Base-by-base conservation (phyloP, 2,329 filamentous ascomycete genomes). In the Trichoderma sp. region DNA sequence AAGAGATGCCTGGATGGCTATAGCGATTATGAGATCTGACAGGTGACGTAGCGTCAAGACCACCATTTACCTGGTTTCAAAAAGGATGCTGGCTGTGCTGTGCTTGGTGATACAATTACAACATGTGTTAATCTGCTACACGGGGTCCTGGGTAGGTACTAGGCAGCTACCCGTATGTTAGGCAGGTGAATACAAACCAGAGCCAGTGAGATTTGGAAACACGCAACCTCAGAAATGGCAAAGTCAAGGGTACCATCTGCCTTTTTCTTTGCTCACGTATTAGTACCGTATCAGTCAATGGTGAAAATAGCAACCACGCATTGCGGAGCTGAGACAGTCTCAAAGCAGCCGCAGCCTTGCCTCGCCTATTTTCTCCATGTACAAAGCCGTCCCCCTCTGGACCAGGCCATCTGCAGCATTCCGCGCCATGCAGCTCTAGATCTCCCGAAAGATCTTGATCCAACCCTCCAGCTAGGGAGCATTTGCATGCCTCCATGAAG, bases 371-470 rank as follows among this genome's bases (percentile, higher is more conserved):
- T 15, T 29, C 34, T 48, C 59, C 56, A 12, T n/a, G 22, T 8
- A 29, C 4, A 29, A 9, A 54, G 27, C 13, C 32, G 56, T 63
- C 32, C 52, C 52, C 32, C 29, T 34, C 15, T n/a, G 50, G 10
- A 32, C 52, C 37, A 39, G 61, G 9, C 42, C 25, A n/a, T 15
- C 35, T 65, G 52, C 63, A 57, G 63, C 50, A 42, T 29, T 48
- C 54, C 29, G 37, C 52, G 50, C 22, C 57, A 63, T 67, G 65
- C 65, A 67, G 57, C 59, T 57, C 50, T 54, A 52, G 59, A 58
- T 58, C 54, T 52, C 39, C 58, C 48, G 50, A 39, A 19, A 52
- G 66, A 63, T 52, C 59, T 68, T 64, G 66, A 59, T 39, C 42
- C 54, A 58, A 37, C 48, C 22, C 48, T 35, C 37, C 32, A 42